Evolutionary conservation across 2,329 filamentous ascomycete species (phyloP).

Genomic region (Lachnum nothofagi): DNA sequence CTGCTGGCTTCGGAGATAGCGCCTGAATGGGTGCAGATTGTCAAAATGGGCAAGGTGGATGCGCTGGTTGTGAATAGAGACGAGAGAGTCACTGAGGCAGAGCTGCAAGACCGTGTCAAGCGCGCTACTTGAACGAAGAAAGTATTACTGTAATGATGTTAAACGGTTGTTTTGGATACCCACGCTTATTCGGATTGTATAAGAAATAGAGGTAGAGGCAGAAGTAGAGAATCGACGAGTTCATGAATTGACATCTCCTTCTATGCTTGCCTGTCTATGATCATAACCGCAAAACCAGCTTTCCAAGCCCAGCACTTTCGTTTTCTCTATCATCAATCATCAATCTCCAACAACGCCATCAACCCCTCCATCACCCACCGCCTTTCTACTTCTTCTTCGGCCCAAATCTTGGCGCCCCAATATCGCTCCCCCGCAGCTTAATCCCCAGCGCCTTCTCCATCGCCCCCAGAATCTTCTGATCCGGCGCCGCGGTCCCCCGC

Average conservation of each 20-base stretch:
- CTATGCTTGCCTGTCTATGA: slow-evolving; percentile 11
- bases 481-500: slow-evolving; percentile 69
- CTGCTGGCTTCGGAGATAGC: slow-evolving; percentile 43
- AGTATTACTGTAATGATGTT: neutral
- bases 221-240: slow-evolving; percentile 1
- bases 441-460: slow-evolving; percentile 86
- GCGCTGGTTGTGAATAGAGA: slow-evolving; percentile 41
- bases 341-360: too few relatives aligned
- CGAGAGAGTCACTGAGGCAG: slow-evolving; percentile 24
- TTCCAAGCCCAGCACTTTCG: neutral
- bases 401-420: slow-evolving; percentile 75
- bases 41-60: slow-evolving; percentile 40
- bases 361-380: neutral
- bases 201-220: neutral
- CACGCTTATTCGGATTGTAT: neutral
- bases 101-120: slow-evolving; percentile 26
- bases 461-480: slow-evolving; percentile 72
- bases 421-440: slow-evolving; percentile 78
- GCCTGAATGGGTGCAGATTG: slow-evolving; percentile 46
- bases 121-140: slow-evolving; percentile 12
- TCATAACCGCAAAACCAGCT: slow-evolving; percentile 7
- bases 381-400: slow-evolving; percentile 35
- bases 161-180: slow-evolving; percentile 11
- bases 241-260: slow-evolving; percentile 7
- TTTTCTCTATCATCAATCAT: slow-evolving; percentile 1